phyloP scores from a whole-genome alignment of 306 rosid species.

The Arachis stenosperma region DNA sequence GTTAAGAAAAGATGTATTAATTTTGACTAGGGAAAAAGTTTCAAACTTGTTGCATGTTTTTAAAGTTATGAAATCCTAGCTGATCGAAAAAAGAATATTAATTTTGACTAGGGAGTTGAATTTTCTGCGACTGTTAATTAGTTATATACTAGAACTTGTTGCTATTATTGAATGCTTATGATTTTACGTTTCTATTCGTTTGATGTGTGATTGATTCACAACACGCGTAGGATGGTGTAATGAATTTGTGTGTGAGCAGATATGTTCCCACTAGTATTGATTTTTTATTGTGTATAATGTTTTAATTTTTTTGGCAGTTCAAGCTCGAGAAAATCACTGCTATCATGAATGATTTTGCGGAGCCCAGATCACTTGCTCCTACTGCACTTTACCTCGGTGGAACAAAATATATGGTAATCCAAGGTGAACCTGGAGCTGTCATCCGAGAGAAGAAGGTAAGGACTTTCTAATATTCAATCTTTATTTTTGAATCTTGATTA shows the following conservation, averaged over 20 bases:
- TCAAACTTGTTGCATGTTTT: not conserved
- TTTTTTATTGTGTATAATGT: conserved; percentile 11
- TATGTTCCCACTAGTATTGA: conserved; percentile 34
- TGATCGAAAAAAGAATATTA: not conserved
- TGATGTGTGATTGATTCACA: too few species aligned
- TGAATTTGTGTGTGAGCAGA: not conserved
- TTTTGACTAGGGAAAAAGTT: not conserved
- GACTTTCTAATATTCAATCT: not conserved
- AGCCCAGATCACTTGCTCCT: conserved; percentile 87
- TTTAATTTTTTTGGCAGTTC: conserved; percentile 43
- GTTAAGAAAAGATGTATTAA: conserved; percentile 46
- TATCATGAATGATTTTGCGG: conserved; percentile 48
- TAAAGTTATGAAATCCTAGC: conserved; percentile 4
- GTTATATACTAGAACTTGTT: too few species aligned
- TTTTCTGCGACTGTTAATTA: not conserved
- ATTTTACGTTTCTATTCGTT: too few species aligned
- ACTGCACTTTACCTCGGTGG: conserved; percentile 79
- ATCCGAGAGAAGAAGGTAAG: conserved; percentile 90
- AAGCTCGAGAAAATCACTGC: conserved; percentile 66
- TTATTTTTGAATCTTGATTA: conserved; percentile 17
- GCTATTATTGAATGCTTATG: too few species aligned
- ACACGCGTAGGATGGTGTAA: too few species aligned
- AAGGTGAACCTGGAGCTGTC: conserved; percentile 79
- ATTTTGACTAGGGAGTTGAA: not conserved
- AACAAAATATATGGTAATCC: conserved; percentile 88